Evolutionary conservation across 2,329 filamentous ascomycete genomes (phyloP), one percentile per base, ranked within the genome.

Genomic region (Cadophora sp.): DNA sequence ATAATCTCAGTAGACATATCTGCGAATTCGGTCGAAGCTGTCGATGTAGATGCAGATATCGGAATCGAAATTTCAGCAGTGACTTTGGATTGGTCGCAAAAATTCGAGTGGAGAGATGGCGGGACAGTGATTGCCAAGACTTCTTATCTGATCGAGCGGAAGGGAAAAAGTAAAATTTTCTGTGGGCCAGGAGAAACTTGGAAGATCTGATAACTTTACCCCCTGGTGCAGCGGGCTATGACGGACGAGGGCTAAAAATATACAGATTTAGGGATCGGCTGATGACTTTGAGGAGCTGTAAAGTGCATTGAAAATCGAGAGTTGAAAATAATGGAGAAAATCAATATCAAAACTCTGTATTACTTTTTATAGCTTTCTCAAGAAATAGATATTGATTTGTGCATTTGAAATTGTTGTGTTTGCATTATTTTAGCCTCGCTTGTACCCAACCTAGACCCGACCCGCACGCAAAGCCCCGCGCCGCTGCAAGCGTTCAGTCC

Each of bases 1-100:
- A 60, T 66, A 22, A 72, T 58, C 69, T 73, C 73, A 62, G 71
- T 67, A 27, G 75, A 76, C 74, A 75, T 76, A 8, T n/a, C 72
- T 22, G 48, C 29, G 46, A 26, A 29, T 27, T 40, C 6, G 16
- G 26, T 22, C 19, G 19, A 5, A 46, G 43, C 37, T 64, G 40
- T 40, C 9, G 59, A 40, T 64, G 51, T 14, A 43, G 46, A 55
- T 51, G n/a, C 43, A 27, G 50, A 27, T 29, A 29, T 60, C 40
- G 31, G 27, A 60, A 34, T 62, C 55, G 61, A 60, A 62, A 62
- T 63, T 34, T 22, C 53, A 14, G n/a, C 7, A 11, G 29, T 11
- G 19, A 34, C 4, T 37, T n/a, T 22, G n/a, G 53, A 55, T 66
- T 61, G 50, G 56, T 58, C 53, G 29, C 19, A 58, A 29, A 58